phyloP scores from a whole-genome alignment of 768 basidiomycete genomes.

The Hydnomerulius pinastri region DNA sequence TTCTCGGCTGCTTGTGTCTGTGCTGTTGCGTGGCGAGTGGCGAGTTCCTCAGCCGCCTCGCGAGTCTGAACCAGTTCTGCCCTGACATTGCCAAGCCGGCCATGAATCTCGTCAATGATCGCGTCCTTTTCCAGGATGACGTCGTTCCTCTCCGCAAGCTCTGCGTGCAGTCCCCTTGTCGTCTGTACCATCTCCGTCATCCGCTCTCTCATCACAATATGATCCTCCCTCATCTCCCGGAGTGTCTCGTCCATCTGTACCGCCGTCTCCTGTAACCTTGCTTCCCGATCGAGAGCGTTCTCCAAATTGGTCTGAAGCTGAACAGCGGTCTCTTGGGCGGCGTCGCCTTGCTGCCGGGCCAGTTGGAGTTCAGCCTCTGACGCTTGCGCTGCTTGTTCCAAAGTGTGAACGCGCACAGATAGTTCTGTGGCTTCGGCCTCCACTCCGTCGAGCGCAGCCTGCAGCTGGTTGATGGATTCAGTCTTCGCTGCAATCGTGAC shows the following conservation, averaged over 20 bases:
- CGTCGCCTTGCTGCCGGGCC: background rate
- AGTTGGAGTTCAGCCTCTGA: background rate
- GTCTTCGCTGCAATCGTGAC: background rate
- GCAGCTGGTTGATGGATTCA: background rate
- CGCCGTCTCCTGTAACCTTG: background rate
- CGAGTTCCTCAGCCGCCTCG: background rate
- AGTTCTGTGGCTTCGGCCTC: background rate
- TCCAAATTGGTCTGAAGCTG: background rate
- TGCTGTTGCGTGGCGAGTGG: background rate
- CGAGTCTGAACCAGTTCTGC: background rate
- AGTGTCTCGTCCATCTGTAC: background rate
- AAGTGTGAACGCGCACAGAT: background rate
- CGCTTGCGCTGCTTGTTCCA: background rate
- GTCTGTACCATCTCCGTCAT: background rate
- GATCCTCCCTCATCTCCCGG: too few species aligned
- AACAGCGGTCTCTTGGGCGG: background rate
- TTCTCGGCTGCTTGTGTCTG: background rate
- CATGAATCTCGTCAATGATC: constrained; percentile 14
- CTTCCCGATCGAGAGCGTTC: background rate
- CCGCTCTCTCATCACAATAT: background rate
- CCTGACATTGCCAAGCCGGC: background rate
- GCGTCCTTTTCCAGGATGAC: constrained; percentile 8
- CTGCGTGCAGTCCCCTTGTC: constrained; percentile 11
- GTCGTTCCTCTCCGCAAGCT: constrained; percentile 8
- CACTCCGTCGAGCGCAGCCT: background rate